Base-by-base conservation (phyloP, 140 eudicot genomes). In the Eryngium alpinum region DNA sequence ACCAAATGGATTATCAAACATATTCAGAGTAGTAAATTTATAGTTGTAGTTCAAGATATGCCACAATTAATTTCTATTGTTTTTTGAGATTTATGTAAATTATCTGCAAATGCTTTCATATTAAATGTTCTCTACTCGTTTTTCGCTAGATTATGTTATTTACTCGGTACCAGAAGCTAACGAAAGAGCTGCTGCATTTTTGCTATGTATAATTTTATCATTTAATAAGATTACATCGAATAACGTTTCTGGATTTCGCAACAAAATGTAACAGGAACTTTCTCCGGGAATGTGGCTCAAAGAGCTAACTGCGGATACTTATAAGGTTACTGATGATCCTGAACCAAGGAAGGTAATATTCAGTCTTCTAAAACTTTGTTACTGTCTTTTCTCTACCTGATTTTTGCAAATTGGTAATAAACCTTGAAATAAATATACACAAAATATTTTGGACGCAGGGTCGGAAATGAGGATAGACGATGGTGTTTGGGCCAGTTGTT, bases 221-320 rank as follows among this genome's bases (percentile, higher is more conserved):
- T 69, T 5, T 5, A 5, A 12, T 5, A 67, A 29, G 44, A 67
- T 67, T 34, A 32, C 27, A 66, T 66, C 9, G 18, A 29, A 66
- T 66, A 34, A 27, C 29, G 11, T 29, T 28, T 4, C 78, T n/a
- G 25, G 9, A 28, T 76, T 17, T 29, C 28, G 65, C 29, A 76
- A 51, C 6, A 16, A 52, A 14, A 75, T 50, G 49, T 69, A 66
- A 50, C 86, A 86, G 88, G 57, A 53, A 5, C 69, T 82, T 72
- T 67, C 57, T 71, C 88, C 88, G 10, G 88, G 88, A 16, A 19
- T 72, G 34, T 85, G 85, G 85, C 53, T 85, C 53, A 17, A 72
- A 15, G 88, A 85, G 66, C 25, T 81, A 18, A 85, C 85, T 17
- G 46, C 78, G 0, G 88, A 81, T 31, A 69, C 34, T 13, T 85